A percentile compares a stretch with the other conserved stretches of the same genome.
These are phyloP conservation scores for Cubamyces lactineus DNA, from an alignment of 768 basidiomycete genomes.

Conservation along the genomic window DNA sequence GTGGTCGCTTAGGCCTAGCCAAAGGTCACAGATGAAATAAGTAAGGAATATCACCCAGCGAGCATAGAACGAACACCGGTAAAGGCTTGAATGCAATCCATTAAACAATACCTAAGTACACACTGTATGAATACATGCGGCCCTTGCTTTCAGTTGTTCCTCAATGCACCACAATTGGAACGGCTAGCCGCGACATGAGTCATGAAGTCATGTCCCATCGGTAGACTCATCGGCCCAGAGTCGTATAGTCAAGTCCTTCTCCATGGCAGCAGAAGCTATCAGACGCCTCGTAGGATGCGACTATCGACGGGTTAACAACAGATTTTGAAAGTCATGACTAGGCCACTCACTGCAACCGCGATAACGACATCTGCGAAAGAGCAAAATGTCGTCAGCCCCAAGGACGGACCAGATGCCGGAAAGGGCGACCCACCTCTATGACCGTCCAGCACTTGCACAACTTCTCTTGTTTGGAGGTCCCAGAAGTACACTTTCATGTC, in stretches of 20 bases:
- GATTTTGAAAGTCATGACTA: background rate
- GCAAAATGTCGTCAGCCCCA: slow-evolving; percentile 21
- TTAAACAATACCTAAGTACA: too few species aligned
- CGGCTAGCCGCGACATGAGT: too few species aligned
- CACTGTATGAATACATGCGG: background rate
- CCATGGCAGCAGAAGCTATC: slow-evolving; percentile 89
- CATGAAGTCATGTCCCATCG: background rate
- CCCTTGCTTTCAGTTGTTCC: background rate
- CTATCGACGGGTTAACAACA: slow-evolving; percentile 42
- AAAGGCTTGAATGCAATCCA: too few species aligned
- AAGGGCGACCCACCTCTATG: slow-evolving; percentile 64
- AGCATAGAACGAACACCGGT: too few species aligned
- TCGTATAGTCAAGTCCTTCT: slow-evolving; percentile 83
- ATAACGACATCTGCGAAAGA: slow-evolving; percentile 59
- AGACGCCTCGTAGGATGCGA: slow-evolving; percentile 73
- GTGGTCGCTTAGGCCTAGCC: too few species aligned
- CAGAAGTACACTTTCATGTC: slow-evolving; percentile 88
- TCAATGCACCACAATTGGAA: background rate
- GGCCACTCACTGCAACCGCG: slow-evolving; percentile 62
- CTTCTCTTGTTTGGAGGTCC: slow-evolving; percentile 82
- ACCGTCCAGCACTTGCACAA: slow-evolving; percentile 75
- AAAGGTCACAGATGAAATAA: too few species aligned
- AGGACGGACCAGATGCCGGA: slow-evolving; percentile 19
- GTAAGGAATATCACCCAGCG: too few species aligned
- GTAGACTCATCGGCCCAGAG: slow-evolving; percentile 68